phyloP scores from a whole-genome alignment of 2,329 filamentous ascomycete species.

The Aspergillus arachidicola region DNA sequence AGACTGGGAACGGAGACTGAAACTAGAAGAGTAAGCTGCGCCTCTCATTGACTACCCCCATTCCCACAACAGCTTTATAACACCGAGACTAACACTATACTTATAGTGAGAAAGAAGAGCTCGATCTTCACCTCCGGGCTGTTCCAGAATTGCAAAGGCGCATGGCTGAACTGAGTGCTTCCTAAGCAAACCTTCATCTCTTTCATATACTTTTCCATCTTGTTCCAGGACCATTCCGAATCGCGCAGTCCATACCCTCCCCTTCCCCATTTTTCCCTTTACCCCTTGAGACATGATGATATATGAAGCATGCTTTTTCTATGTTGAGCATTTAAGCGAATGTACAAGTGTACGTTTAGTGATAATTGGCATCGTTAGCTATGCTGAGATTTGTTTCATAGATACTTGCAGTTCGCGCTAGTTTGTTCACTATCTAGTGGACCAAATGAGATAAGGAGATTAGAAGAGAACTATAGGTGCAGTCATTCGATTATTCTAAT shows the following conservation, averaged over 20 bases:
- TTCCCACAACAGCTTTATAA: background rate
- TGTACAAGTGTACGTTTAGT: conserved; percentile 4
- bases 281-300: background rate
- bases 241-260: background rate
- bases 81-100: conserved; percentile 18
- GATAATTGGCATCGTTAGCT: background rate
- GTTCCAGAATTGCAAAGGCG: conserved; percentile 87
- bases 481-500: background rate
- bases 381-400: conserved; percentile 1
- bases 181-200: conserved; percentile 18
- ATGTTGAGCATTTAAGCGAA: background rate
- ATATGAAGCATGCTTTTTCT: background rate
- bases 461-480: background rate
- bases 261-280: background rate
- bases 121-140: conserved; percentile 80
- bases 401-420: background rate
- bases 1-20: conserved; percentile 82
- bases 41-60: background rate
- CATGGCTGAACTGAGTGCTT: conserved; percentile 72
- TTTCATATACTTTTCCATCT: background rate
- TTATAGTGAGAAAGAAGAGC: conserved; percentile 80
- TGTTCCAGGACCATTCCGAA: background rate
- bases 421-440: background rate
- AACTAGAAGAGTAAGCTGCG: conserved; percentile 73
- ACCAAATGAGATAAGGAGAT: background rate